These are phyloP conservation scores for Mycena amicta DNA, from an alignment of 768 basidiomycete genomes.

Conservation along the genomic window DNA sequence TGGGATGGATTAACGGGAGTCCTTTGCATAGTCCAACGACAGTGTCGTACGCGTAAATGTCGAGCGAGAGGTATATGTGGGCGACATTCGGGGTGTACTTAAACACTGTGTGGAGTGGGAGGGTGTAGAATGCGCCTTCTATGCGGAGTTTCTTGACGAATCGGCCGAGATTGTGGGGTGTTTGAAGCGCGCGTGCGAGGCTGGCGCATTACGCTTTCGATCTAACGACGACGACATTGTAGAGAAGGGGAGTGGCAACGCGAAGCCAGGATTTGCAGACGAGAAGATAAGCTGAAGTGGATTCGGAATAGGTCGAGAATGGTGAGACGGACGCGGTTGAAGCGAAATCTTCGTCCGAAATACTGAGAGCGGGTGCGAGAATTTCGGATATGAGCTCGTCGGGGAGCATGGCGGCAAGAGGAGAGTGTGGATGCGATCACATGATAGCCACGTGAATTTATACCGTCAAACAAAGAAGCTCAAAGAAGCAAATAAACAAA, in stretches of 20 bases:
- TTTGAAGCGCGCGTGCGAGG: not conserved
- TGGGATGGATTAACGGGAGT: not conserved
- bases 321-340: not conserved
- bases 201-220: not conserved
- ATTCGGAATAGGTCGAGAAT: not conserved
- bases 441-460: not conserved
- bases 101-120: not conserved
- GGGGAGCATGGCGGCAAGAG: not conserved
- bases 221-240: not conserved
- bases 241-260: slow-evolving; percentile 1
- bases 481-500: not conserved
- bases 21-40: not conserved
- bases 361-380: not conserved
- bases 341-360: not conserved
- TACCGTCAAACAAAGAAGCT: not conserved
- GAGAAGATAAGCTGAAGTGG: not conserved
- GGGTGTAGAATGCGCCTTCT: not conserved
- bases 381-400: not conserved
- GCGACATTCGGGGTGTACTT: not conserved
- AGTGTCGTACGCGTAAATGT: not conserved
- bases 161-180: not conserved
- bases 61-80: not conserved
- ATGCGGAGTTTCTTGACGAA: slow-evolving; percentile 1
- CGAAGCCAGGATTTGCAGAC: slow-evolving; percentile 5
- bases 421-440: not conserved